Evolutionary conservation across 2,329 filamentous ascomycete genomes (phyloP), one percentile per base, ranked within the genome.

Genomic region (Colletotrichum sp.): DNA sequence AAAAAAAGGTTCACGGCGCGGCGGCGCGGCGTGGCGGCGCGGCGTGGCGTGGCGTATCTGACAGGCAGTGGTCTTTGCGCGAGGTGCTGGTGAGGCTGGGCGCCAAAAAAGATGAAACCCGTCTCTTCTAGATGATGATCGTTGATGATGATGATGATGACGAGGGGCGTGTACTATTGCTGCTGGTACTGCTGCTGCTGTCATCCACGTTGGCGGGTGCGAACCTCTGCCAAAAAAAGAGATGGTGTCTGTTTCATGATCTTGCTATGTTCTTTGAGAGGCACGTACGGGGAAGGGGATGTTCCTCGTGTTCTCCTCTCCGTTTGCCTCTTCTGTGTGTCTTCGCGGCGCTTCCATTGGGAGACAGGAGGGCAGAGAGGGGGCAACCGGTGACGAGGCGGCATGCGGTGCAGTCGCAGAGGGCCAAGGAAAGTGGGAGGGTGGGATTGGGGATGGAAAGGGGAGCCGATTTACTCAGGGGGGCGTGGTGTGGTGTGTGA

Each of bases 31-130:
- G 64, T 61, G 67, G 67, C 72, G 72, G 67, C 65, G n/a, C 19
- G 52, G 64, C 34, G 64, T 61, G 67, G 67, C 72, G 72, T 75
- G 69, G 69, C 61, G 52, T 36, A 48, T 73, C 63, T 73, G 70
- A 65, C 73, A 65, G 32, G 61, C 28, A 27, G 68, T 52, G 12
- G 68, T 28, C 25, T 69, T 48, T 59, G 11, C 25, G 16, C 68
- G 32, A 32, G 59, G 32, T 30, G 59, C 59, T 63, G 59, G 44
- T 69, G 52, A 69, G 59, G 60, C 39, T 65, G 60, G 68, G 68
- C 68, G 68, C 68, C 60, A 69, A 69, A 68, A 60, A 75, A 75
- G 70, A 73, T 73, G 73, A 75, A 75, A 75, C 73, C 64, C 57
- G 70, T 69, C 70, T 75, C 64, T 60, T 59, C 65, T 73, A 73